These are phyloP conservation scores for Trametes sp. DNA, from an alignment of 1,284 basidiomycete genomes.

Conservation along the genomic window DNA sequence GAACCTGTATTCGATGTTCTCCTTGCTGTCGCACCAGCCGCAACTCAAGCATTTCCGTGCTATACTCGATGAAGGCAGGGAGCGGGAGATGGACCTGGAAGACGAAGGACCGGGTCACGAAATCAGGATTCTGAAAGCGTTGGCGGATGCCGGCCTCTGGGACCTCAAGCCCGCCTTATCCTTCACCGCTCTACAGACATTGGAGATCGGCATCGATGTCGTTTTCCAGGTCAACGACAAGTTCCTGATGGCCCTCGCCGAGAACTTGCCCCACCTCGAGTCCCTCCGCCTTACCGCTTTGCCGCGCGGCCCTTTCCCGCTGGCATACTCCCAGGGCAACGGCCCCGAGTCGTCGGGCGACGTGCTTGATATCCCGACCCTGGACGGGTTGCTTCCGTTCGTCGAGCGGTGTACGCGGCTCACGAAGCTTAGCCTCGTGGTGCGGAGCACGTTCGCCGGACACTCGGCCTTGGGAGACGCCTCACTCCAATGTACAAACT, in stretches of 20 bases:
- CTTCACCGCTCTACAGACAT: not conserved
- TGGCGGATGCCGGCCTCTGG: not conserved
- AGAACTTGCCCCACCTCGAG: not conserved
- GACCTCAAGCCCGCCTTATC: not conserved
- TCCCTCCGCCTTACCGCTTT: not conserved
- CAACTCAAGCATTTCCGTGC: not conserved
- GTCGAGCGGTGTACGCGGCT: not conserved
- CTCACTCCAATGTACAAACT: not conserved
- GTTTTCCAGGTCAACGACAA: not conserved
- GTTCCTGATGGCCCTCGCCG: not conserved
- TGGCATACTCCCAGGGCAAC: not conserved
- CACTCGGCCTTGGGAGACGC: too few relatives aligned
- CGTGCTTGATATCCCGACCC: not conserved
- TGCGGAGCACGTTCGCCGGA: not conserved
- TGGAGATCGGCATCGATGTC: slow-evolving; percentile 5
- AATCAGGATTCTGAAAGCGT: not conserved
- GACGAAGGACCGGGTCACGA: not conserved
- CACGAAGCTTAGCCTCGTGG: not conserved
- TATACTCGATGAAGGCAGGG: not conserved
- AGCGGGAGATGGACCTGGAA: not conserved
- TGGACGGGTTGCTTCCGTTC: not conserved
- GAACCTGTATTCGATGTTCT: not conserved
- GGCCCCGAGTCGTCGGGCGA: not conserved
- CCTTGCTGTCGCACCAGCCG: not conserved
- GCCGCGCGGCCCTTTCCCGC: not conserved